Conservation (phyloP, 108 stramenopile genomes). For the Fistulifera pelliculosa region DNA sequence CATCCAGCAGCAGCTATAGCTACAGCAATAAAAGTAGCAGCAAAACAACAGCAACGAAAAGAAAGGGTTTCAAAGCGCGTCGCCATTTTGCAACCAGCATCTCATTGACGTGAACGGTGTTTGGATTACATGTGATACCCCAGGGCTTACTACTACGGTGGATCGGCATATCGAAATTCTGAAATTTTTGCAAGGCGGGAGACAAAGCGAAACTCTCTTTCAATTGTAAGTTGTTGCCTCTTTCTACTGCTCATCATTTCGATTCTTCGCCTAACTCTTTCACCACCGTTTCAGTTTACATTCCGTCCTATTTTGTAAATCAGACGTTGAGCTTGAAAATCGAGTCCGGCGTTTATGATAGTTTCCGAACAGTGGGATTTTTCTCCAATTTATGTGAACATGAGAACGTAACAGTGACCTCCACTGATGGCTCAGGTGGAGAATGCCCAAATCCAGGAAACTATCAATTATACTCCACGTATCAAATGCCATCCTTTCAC, state of each 20-base stretch:
- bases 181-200: neutral
- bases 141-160: neutral
- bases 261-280: too few species aligned
- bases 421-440: neutral
- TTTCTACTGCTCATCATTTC: too few species aligned
- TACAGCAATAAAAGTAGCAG: neutral
- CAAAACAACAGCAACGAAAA: neutral
- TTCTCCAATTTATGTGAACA: neutral
- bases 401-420: neutral
- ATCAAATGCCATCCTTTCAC: neutral
- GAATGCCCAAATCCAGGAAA: conserved; percentile 6
- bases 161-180: conserved; percentile 3
- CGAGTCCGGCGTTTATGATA: conserved; percentile 6
- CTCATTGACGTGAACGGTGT: neutral
- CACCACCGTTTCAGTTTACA: neutral
- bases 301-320: neutral
- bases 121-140: conserved; percentile 10
- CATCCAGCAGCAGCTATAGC: neutral
- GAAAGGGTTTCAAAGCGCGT: neutral
- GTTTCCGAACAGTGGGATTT: neutral
- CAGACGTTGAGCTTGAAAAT: neutral
- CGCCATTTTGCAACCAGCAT: neutral
- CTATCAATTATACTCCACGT: conserved; percentile 7
- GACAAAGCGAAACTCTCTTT: conserved; percentile 8
- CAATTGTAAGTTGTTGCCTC: conserved; percentile 10